Evolutionary conservation across 495 filamentous ascomycete genomes (phyloP), one percentile per base, ranked within the genome.

Genomic region (Neurospora intermedia): DNA sequence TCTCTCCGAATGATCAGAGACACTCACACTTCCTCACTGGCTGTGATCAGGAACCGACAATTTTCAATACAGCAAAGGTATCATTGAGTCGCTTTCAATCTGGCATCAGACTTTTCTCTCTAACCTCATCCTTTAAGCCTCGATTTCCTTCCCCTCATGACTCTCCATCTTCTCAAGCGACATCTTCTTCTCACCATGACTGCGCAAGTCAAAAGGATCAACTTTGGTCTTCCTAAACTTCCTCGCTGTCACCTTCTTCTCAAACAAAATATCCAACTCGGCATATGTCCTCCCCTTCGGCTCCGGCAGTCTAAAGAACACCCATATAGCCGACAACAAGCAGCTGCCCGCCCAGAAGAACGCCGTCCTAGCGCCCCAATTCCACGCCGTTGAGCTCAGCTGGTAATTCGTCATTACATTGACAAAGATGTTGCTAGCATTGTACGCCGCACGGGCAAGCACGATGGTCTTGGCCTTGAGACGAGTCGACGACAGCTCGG

Each of bases 401-500:
- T 85, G 84, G 75, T 87, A 85, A 42, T 84, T 84, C 3, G 82
- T 86, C 71, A 88, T 80, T 66, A 88, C 82, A 41, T 82, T 82
- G 39, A 79, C 77, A 70, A 85, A 78, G 71, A 85, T 82, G 39
- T 80, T 80, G 73, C 74, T 84, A 46, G 85, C 79, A 72, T 86
- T 88, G 79, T 89, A 89, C 6, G 81, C 77, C 48, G 82, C 85
- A 8, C 87, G 83, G 3, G 84, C 86, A 2, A 89, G 81, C 1
- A 87, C 86, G 40, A 88, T 83, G 16, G 86, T 87, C 77, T 89
- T 89, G 72, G 84, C 81, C 74, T 85, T 81, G 39, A 89, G 83
- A 1, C 87, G 81, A 2, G 83, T 85, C 9, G 87, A 85, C 5
- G 85, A 84, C 18, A 89, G 72, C 77, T 89, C 87, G 0, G 87